Base-by-base conservation (phyloP, 805 yeast species). In the Saccharomycopsis oosterbeekiorum region DNA sequence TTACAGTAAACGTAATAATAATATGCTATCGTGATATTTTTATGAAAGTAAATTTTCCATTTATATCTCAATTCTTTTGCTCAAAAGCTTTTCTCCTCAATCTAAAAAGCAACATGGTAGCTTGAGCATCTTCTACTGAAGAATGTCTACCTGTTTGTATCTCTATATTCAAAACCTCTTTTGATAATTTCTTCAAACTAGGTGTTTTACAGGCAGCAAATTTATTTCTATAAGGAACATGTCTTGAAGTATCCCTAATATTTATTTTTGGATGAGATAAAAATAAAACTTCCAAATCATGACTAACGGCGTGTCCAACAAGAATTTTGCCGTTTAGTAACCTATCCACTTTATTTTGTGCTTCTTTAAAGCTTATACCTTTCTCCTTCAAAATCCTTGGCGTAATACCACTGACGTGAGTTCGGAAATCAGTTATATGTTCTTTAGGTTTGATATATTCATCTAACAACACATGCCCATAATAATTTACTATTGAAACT, bases 41-140 rank as follows among this genome's bases (percentile, higher is more conserved):
- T 39, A 64, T 72, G 72, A 6, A 6, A 6, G 34, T 29, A 29
- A 29, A 29, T 29, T 4, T 29, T 1, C 70, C 56, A 55, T 73
- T 74, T 24, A 11, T 17, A 4, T 19, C 2, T 43, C 10, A 47
- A 47, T 47, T 47, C 26, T 47, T 47, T 34, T 21, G 29, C 65
- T 85, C 94, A 68, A 88, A 85, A 59, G 82, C 89, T 59, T 74
- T 76, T 68, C 82, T 85, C 64, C 82, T 80, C 59, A 80, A 69
- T 63, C 88, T 79, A 69, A 84, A 91, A n/a, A 91, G 72, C 63
- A 85, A 70, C 96, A 91, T 92, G 0, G 97, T 84, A 0, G 92
- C 92, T 68, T 82, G 82, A 0, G 97, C 96, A 74, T 91, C 97
- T 69, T 89, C 96, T 1, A 91, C 89, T 0, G 97, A 89, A 2